Evolutionary conservation across 148 eudicot species (phyloP), one percentile per base, ranked within the genome.

Genomic region (Fagopyrum homotropicum): DNA sequence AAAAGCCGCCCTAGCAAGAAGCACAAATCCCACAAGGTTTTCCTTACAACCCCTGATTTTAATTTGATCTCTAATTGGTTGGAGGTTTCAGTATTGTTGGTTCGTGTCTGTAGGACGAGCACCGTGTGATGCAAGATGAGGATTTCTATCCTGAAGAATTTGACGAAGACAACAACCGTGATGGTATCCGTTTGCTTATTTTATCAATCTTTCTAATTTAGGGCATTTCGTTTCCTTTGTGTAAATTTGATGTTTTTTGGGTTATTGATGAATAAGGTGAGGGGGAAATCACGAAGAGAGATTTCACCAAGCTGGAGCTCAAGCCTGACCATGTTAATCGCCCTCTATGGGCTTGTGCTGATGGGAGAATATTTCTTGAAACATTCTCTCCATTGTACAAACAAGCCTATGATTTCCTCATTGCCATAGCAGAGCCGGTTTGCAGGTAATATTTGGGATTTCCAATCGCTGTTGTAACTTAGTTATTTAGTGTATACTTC

Each of bases 311-410:
- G 81, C 73, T 95, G 81, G 99, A 90, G 79, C 94, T 95, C 61
- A 95, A 95, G 78, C 90, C 89, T 19, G 99, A 95, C 83, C 99
- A 95, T 45, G 73, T 43, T 1, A 90, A 95, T 79, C 91, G 99
- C 14, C 99, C 99, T 6, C 76, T 95, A 80, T 95, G 99, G 99
- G 99, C 99, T 72, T 95, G 99, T 49, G 96, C 94, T 10, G 99
- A 95, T 82, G 99, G 99, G 52, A 89, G 99, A 12, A 95, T 95
- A 63, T 95, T 95, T 82, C 91, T 95, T 1, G 99, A 95, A 79
- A 95, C 99, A 46, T 95, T 95, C 81, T 95, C 99, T 7, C 83
- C 92, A 52, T 76, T 92, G 68, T 95, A 95, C 75, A 95, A 95
- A 79, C 99, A 95, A 84, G 99, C 99, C 45, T 95, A 95, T 80